Evolutionary conservation across 1,284 basidiomycete species (phyloP).

Genomic region (Cryptococcus floricola): DNA sequence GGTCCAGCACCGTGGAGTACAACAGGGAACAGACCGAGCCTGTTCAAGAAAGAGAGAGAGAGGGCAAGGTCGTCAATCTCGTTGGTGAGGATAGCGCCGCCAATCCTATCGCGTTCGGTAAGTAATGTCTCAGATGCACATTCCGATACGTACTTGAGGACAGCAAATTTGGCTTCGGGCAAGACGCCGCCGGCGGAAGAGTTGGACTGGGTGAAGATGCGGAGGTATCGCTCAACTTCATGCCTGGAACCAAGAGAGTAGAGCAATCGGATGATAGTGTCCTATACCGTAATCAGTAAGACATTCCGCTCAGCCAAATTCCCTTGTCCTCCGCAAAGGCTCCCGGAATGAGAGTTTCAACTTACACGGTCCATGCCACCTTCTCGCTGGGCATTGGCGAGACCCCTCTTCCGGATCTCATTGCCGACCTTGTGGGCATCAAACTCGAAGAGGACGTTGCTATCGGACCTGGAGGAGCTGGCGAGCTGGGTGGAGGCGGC

Average conservation of each 20-base stretch:
- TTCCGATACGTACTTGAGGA: conserved; percentile 61
- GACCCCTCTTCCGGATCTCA: conserved; percentile 47
- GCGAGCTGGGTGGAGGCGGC: conserved; percentile 19
- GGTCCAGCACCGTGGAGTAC: conserved; percentile 93
- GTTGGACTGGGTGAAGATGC: conserved; percentile 87
- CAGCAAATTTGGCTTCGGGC: conserved; percentile 75
- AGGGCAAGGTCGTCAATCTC: conserved; percentile 86
- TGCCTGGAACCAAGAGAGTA: conserved; percentile 93
- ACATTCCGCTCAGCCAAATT: background rate
- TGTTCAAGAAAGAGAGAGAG: conserved; percentile 87
- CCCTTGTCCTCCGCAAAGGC: background rate
- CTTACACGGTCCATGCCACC: conserved; percentile 49
- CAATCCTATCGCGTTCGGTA: conserved; percentile 56
- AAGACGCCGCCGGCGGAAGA: conserved; percentile 52
- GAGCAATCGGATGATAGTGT: conserved; percentile 85
- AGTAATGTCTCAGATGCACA: background rate
- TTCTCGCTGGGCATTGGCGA: conserved; percentile 34
- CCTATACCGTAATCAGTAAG: conserved; percentile 53
- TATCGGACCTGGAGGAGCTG: conserved; percentile 2
- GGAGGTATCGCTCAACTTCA: conserved; percentile 91
- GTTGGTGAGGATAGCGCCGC: conserved; percentile 80
- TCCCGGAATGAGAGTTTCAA: conserved; percentile 4
- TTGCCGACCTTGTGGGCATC: conserved; percentile 43
- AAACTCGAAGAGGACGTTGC: conserved; percentile 42
- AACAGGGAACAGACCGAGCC: conserved; percentile 89